These are phyloP conservation scores for Torulaspora pretoriensis DNA, from an alignment of 1,139 yeast genomes.

Conservation along the genomic window DNA sequence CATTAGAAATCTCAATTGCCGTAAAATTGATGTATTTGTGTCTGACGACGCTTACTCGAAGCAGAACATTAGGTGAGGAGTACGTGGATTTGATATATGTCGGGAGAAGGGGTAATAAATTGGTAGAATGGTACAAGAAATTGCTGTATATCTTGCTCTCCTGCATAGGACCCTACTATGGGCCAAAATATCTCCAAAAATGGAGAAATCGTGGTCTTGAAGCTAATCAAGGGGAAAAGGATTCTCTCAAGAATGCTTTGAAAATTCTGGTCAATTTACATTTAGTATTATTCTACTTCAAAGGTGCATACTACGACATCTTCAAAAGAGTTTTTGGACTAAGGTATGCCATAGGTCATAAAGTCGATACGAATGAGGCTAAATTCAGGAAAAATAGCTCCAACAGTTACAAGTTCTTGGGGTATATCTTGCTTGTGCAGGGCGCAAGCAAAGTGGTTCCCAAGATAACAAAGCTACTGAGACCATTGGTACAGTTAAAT, in stretches of 20 bases:
- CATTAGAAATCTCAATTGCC: slow-evolving; percentile 56
- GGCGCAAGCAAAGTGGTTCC: slow-evolving; percentile 12
- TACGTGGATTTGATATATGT: slow-evolving; percentile 82
- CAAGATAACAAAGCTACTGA: slow-evolving; percentile 3
- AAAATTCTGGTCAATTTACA: slow-evolving; percentile 62
- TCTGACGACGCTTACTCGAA: slow-evolving; percentile 69
- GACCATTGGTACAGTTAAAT: background rate
- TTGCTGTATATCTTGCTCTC: slow-evolving; percentile 52
- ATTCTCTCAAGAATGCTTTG: slow-evolving; percentile 42
- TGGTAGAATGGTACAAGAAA: slow-evolving; percentile 48
- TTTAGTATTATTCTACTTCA: slow-evolving; percentile 74
- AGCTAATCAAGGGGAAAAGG: slow-evolving; percentile 22
- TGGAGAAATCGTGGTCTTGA: slow-evolving; percentile 15
- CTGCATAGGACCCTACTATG: slow-evolving; percentile 53
- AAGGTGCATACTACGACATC: slow-evolving; percentile 73
- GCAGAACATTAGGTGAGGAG: slow-evolving; percentile 89
- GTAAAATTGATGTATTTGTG: slow-evolving; percentile 60
- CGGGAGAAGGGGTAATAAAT: slow-evolving; percentile 44
- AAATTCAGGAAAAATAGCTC: slow-evolving; percentile 26
- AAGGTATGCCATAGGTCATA: slow-evolving; percentile 71
- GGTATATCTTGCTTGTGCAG: slow-evolving; percentile 63
- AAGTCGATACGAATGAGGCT: slow-evolving; percentile 44
- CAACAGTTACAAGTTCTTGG: slow-evolving; percentile 65
- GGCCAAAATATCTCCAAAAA: slow-evolving; percentile 35
- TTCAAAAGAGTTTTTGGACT: slow-evolving; percentile 75